Conservation (phyloP, 805 yeast species). For the Candida koratica region DNA sequence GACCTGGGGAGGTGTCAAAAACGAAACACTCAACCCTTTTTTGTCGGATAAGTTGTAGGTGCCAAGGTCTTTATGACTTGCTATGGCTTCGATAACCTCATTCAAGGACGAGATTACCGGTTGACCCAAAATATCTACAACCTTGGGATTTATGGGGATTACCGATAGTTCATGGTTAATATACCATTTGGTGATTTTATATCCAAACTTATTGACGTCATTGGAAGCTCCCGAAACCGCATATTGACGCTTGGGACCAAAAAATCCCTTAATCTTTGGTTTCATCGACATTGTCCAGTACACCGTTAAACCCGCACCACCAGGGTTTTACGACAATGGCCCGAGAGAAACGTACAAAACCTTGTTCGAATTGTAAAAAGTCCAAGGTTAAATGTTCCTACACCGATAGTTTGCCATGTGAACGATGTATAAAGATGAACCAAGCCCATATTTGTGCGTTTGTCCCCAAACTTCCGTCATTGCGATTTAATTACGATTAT, state of each 20-base stretch:
- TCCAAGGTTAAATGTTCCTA: constrained; percentile 62
- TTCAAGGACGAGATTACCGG: constrained; percentile 32
- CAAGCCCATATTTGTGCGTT: constrained; percentile 48
- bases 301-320: background rate
- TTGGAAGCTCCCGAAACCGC: constrained; percentile 72
- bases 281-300: constrained; percentile 33
- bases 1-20: constrained; percentile 71
- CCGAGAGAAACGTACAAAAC: constrained; percentile 48
- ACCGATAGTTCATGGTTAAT: constrained; percentile 51
- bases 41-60: constrained; percentile 21
- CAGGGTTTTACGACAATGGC: too few species aligned
- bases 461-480: constrained; percentile 49
- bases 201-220: constrained; percentile 63
- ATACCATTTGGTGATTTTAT: constrained; percentile 69
- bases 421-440: constrained; percentile 50
- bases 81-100: constrained; percentile 23
- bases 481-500: constrained; percentile 18
- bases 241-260: constrained; percentile 49
- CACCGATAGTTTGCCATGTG: constrained; percentile 48
- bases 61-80: constrained; percentile 18
- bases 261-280: constrained; percentile 40
- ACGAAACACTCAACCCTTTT: constrained; percentile 56
- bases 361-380: constrained; percentile 60
- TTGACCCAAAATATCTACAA: constrained; percentile 44
- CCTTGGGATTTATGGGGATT: constrained; percentile 61